Conservation (phyloP, 768 basidiomycete species). For the Cubamyces sp. region DNA sequence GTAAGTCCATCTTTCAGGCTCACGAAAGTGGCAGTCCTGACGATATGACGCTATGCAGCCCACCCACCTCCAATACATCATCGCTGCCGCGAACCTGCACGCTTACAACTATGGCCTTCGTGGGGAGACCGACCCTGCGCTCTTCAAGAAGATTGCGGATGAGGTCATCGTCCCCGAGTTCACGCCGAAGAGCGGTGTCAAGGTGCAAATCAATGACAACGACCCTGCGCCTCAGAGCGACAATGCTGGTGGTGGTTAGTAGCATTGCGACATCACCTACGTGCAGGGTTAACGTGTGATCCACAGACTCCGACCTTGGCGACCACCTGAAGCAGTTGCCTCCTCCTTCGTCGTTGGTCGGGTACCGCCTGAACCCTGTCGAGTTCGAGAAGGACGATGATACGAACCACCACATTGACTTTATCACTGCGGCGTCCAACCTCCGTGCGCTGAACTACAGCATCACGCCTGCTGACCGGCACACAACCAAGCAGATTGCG, state of each 20-base stretch:
- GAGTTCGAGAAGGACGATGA: constrained; percentile 99
- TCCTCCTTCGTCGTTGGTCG: constrained; percentile 87
- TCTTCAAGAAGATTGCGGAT: constrained; percentile 86
- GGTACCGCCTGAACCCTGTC: constrained; percentile 93
- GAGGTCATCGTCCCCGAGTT: constrained; percentile 89
- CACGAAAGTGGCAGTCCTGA: constrained; percentile 15
- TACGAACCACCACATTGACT: constrained; percentile 96
- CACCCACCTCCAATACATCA: constrained; percentile 84
- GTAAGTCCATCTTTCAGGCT: constrained; percentile 50
- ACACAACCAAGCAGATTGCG: constrained; percentile 96
- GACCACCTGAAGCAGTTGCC: constrained; percentile 75
- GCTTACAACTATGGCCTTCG: constrained; percentile 98
- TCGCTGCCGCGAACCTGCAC: constrained; percentile 93
- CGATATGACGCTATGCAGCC: constrained; percentile 49
- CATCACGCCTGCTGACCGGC: constrained; percentile 84
- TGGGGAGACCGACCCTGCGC: constrained; percentile 76
- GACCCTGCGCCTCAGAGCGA: constrained; percentile 72
- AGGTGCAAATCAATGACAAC: constrained; percentile 91
- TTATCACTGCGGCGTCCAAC: constrained; percentile 97
- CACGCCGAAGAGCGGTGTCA: constrained; percentile 89
- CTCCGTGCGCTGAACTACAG: constrained; percentile 94
- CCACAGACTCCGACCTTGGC: constrained; percentile 44
- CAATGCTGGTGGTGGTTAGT: constrained; percentile 40
- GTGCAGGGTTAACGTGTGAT: not conserved
- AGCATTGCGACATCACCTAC: not conserved